Evolutionary conservation across 2,329 filamentous ascomycete genomes (phyloP).

Genomic region (Onygenales sp.): DNA sequence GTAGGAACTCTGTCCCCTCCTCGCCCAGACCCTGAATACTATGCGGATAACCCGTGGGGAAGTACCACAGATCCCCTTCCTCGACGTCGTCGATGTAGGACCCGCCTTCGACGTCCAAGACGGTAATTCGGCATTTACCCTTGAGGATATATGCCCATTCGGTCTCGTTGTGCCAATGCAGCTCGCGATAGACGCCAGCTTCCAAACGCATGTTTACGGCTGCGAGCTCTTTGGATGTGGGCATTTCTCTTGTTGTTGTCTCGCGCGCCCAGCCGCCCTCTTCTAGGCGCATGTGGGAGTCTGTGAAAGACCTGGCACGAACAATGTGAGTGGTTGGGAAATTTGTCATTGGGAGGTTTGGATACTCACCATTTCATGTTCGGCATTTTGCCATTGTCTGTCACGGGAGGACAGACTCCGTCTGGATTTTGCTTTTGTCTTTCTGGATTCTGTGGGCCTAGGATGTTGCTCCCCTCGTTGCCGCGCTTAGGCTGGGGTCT

Average conservation of each 20-base stretch:
- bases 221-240: slow-evolving; percentile 52
- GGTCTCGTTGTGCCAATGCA: slow-evolving; percentile 74
- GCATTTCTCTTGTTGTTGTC: slow-evolving; percentile 38
- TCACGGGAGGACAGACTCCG: slow-evolving; percentile 60
- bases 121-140: slow-evolving; percentile 61
- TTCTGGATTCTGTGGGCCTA: slow-evolving; percentile 60
- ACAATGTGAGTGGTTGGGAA: neutral
- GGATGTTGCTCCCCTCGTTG: slow-evolving; percentile 28
- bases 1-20: slow-evolving; percentile 56
- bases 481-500: neutral
- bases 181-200: slow-evolving; percentile 61
- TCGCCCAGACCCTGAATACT: slow-evolving; percentile 60
- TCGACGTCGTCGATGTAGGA: slow-evolving; percentile 68
- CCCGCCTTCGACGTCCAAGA: slow-evolving; percentile 64
- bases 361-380: slow-evolving; percentile 61
- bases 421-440: slow-evolving; percentile 63
- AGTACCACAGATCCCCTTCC: slow-evolving; percentile 73
- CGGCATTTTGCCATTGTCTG: slow-evolving; percentile 59
- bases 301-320: slow-evolving; percentile 19
- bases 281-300: slow-evolving; percentile 28
- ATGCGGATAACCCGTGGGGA: slow-evolving; percentile 67
- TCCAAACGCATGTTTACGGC: slow-evolving; percentile 72
- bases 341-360: neutral
- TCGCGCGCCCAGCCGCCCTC: slow-evolving; percentile 71
- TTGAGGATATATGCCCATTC: slow-evolving; percentile 70